These are phyloP conservation scores for Puccinia triticina DNA, from an alignment of 1,284 basidiomycete genomes.

Conservation along the genomic window DNA sequence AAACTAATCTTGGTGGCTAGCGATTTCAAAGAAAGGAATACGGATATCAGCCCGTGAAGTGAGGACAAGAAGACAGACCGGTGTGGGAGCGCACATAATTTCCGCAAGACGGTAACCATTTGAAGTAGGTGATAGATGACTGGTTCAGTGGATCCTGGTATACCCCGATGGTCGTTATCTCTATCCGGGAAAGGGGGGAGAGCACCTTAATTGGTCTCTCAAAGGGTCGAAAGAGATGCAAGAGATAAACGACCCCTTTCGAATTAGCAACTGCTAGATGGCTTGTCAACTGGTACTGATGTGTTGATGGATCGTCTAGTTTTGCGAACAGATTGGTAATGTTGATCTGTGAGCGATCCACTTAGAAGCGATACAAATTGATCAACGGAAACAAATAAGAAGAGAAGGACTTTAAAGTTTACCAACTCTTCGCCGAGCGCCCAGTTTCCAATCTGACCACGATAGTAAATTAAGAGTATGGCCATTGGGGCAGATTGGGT, in stretches of 20 bases:
- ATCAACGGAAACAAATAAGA: neutral
- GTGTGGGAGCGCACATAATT: neutral
- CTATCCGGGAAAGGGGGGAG: neutral
- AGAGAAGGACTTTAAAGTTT: conserved; percentile 8
- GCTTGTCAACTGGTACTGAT: conserved; percentile 8
- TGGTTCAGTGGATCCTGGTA: conserved; percentile 24
- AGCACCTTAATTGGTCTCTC: neutral
- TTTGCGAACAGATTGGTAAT: neutral
- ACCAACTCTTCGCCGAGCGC: conserved; percentile 1
- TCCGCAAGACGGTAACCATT: conserved; percentile 17
- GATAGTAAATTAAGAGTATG: conserved; percentile 1
- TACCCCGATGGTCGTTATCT: conserved; percentile 2
- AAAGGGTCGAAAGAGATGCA: conserved; percentile 8
- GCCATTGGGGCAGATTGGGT: conserved; percentile 19
- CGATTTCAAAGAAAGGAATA: neutral
- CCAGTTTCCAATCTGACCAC: conserved; percentile 38
- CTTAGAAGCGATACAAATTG: neutral
- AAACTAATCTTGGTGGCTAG: conserved; percentile 19
- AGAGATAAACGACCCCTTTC: conserved; percentile 27
- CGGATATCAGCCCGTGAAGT: neutral
- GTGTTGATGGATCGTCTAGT: neutral
- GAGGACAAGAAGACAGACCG: neutral
- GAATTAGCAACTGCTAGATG: conserved; percentile 37
- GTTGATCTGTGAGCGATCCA: neutral
- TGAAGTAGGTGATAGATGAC: conserved; percentile 18